Evolutionary conservation across 1,284 basidiomycete genomes (phyloP).

Genomic region (Malassezia nana): DNA sequence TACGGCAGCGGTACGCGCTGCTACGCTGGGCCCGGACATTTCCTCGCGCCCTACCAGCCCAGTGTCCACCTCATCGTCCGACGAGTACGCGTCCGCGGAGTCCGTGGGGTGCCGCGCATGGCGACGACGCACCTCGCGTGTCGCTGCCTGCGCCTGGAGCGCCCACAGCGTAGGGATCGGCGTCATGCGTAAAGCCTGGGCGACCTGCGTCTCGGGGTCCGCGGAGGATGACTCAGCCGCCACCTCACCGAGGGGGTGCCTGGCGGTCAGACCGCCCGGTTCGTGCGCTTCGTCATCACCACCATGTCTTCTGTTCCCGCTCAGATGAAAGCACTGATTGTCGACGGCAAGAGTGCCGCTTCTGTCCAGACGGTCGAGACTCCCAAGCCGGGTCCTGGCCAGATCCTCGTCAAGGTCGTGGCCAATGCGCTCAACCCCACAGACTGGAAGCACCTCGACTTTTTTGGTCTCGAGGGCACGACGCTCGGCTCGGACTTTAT

Average conservation of each 20-base stretch:
- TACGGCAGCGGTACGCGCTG: not conserved
- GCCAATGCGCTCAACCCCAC: constrained; percentile 43
- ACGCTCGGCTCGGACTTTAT: constrained; percentile 57
- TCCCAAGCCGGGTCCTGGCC: constrained; percentile 24
- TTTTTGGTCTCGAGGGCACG: constrained; percentile 43
- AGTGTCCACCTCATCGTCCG: constrained; percentile 3
- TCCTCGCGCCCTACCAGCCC: not conserved
- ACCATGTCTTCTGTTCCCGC: constrained; percentile 4
- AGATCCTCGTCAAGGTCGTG: constrained; percentile 28
- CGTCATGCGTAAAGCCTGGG: not conserved
- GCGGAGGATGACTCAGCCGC: not conserved
- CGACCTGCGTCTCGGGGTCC: not conserved
- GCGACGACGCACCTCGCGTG: constrained; percentile 5
- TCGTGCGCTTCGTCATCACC: too few species aligned
- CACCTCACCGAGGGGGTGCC: not conserved
- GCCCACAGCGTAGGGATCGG: constrained; percentile 11
- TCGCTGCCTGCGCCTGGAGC: constrained; percentile 10
- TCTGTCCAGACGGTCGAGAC: constrained; percentile 27
- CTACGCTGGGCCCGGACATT: not conserved
- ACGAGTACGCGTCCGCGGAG: constrained; percentile 1
- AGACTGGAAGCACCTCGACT: constrained; percentile 49
- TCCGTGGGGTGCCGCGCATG: not conserved
- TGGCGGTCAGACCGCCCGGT: not conserved
- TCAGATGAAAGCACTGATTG: constrained; percentile 32
- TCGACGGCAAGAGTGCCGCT: constrained; percentile 25